These are phyloP conservation scores for Calonectria montana DNA, from an alignment of 2,329 filamentous ascomycete genomes.

Conservation along the genomic window DNA sequence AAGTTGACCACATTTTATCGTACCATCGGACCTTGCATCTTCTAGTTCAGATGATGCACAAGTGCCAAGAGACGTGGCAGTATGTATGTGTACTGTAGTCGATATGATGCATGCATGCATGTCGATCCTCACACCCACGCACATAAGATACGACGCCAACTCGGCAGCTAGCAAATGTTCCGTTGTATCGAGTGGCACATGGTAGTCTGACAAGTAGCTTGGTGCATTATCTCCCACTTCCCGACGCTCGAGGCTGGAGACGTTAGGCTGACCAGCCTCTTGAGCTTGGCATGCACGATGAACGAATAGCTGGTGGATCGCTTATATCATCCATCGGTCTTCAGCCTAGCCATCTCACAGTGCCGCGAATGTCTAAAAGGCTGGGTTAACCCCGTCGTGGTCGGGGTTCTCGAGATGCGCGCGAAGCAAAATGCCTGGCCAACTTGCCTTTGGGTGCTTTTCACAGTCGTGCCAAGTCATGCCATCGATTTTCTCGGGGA, in stretches of 20 bases:
- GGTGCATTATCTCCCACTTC: background rate
- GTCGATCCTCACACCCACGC: background rate
- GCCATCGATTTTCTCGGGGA: slow-evolving; percentile 33
- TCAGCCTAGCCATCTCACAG: background rate
- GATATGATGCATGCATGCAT: background rate
- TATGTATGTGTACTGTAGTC: background rate
- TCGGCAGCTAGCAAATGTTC: background rate
- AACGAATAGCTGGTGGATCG: no score
- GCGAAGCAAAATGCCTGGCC: slow-evolving; percentile 46
- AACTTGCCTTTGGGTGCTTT: slow-evolving; percentile 45
- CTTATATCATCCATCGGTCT: background rate
- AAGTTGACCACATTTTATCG: background rate
- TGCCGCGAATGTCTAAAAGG: slow-evolving; percentile 34
- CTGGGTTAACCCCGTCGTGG: slow-evolving; percentile 42
- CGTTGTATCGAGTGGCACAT: background rate
- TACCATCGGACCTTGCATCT: background rate
- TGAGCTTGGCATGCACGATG: background rate
- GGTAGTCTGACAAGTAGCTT: background rate
- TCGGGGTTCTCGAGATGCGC: slow-evolving; percentile 45
- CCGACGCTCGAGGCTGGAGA: background rate
- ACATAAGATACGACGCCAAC: background rate
- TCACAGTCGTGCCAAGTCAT: slow-evolving; percentile 40
- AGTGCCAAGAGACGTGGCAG: background rate
- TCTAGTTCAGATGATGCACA: background rate
- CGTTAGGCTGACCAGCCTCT: background rate